Evolutionary conservation across 164 flowering plant genomes (phyloP), one percentile per base, ranked within the genome.

Genomic region (Santalum album): DNA sequence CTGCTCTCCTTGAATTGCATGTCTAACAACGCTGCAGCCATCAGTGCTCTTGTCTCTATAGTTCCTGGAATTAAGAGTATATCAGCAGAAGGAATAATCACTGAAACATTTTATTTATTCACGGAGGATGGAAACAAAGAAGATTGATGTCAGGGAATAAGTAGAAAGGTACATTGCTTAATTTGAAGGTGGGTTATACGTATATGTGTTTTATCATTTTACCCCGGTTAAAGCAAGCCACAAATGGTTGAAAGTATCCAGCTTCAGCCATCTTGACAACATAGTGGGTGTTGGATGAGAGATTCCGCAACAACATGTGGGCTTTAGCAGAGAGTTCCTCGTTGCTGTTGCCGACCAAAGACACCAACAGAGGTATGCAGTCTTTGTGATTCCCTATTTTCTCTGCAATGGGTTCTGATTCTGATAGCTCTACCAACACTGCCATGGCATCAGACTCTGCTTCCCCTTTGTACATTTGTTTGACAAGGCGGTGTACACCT

Each of bases 221-320:
- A 65, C 69, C 69, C 59, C 55, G 47, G 25, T 65, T 65, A 48
- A 65, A 65, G 54, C 60, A 51, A 25, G 52, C 22, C 24, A 65
- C 69, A 54, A 55, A 65, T 55, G 60, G 59, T 32, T 43, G 51
- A 48, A 65, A 59, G 36, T 55, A 24, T 44, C 69, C 69, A 17
- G 55, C 54, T 65, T 65, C 69, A 23, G 69, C 69, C 64, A 65
- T 65, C 55, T 59, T 65, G 50, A 65, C 61, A 2, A 32, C 64
- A 39, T 59, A 65, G 48, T 60, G 63, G 24, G 64, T 65, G 56
- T 59, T 65, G 51, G 48, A 55, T 24, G 69, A 59, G 32, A 65
- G 64, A 14, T 65, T 65, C 52, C 59, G 53, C 60, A 65, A 45
- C 44, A 57, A 23, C 25, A 25, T 49, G 2, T 21, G 45, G 22